A percentile compares a stretch with the other conserved stretches of the same genome.
Evolutionary conservation across 331 rosid species (phyloP).

Genomic region (Stylosanthes scabra): DNA sequence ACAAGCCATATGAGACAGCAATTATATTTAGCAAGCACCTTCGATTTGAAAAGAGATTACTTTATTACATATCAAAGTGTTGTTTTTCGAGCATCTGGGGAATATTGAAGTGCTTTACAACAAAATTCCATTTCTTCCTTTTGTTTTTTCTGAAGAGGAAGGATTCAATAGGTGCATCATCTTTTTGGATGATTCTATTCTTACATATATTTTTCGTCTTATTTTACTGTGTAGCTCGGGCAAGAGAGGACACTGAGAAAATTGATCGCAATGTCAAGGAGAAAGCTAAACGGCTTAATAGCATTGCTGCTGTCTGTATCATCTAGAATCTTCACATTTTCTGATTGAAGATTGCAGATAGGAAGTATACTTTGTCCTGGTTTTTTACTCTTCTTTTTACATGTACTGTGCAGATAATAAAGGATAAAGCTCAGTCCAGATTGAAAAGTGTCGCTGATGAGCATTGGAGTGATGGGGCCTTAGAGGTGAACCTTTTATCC

Average conservation of each 20-base stretch:
- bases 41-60: constrained; percentile 13
- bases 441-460: constrained; percentile 89
- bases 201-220: constrained; percentile 15
- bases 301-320: constrained; percentile 72
- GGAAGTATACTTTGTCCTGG: constrained; percentile 17
- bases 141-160: constrained; percentile 19
- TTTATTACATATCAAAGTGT: constrained; percentile 12
- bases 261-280: constrained; percentile 84
- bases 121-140: not conserved
- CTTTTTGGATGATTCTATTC: constrained; percentile 18
- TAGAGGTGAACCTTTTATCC: constrained; percentile 67
- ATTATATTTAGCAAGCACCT: constrained; percentile 19
- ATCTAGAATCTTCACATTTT: constrained; percentile 28
- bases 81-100: constrained; percentile 7
- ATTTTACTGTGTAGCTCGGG: constrained; percentile 74
- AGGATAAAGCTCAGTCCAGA: constrained; percentile 78
- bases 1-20: not conserved
- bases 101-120: constrained; percentile 1
- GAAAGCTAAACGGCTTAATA: constrained; percentile 78
- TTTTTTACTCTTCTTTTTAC: constrained; percentile 19
- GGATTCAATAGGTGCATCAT: constrained; percentile 18
- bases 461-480: constrained; percentile 99
- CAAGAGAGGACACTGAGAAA: constrained; percentile 81
- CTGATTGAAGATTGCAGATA: constrained; percentile 24
- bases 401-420: constrained; percentile 62